These are phyloP conservation scores for Zymoseptoria ardabiliae DNA, from an alignment of 2,329 filamentous ascomycete species.

Conservation along the genomic window DNA sequence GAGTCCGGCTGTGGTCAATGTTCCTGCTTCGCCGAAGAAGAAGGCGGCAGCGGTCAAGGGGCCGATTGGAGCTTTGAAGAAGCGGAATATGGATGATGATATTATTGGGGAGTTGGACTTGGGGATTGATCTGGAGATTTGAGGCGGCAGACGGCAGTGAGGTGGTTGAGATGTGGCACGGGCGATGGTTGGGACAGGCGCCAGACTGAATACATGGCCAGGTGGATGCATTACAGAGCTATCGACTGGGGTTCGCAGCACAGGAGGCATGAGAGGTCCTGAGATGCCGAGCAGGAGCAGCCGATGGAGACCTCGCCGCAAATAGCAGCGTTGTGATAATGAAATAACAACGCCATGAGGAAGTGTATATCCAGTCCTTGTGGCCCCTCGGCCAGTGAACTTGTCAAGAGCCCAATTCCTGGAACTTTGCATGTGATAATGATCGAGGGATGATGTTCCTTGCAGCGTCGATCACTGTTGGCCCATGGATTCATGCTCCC, in stretches of 20 bases:
- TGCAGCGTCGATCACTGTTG: not conserved
- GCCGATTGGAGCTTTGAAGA: conserved; percentile 39
- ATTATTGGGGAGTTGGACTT: conserved; percentile 84
- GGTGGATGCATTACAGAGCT: too few relatives aligned
- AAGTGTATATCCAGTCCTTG: not conserved
- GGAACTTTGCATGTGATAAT: not conserved
- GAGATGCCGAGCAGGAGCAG: too few relatives aligned
- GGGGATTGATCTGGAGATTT: conserved; percentile 84
- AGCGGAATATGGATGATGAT: conserved; percentile 79
- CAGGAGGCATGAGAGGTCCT: too few relatives aligned
- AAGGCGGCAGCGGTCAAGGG: conserved; percentile 40
- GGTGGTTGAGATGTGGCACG: not conserved
- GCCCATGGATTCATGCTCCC: not conserved
- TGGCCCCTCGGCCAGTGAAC: too few relatives aligned
- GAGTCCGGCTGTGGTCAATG: conserved; percentile 44
- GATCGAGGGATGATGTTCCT: not conserved
- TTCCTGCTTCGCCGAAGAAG: conserved; percentile 38
- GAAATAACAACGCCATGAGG: too few relatives aligned
- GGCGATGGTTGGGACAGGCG: not conserved
- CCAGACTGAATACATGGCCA: not conserved
- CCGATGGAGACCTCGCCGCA: too few relatives aligned
- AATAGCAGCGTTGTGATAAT: too few relatives aligned
- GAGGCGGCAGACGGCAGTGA: conserved; percentile 12
- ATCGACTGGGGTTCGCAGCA: too few relatives aligned
- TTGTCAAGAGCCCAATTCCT: too few relatives aligned